Percentiles rank a stretch among this genome's conserved stretches.
These are phyloP conservation scores for Ensete glaucum DNA, from an alignment of 176 grass and related monocot genomes.

Conservation along the genomic window DNA sequence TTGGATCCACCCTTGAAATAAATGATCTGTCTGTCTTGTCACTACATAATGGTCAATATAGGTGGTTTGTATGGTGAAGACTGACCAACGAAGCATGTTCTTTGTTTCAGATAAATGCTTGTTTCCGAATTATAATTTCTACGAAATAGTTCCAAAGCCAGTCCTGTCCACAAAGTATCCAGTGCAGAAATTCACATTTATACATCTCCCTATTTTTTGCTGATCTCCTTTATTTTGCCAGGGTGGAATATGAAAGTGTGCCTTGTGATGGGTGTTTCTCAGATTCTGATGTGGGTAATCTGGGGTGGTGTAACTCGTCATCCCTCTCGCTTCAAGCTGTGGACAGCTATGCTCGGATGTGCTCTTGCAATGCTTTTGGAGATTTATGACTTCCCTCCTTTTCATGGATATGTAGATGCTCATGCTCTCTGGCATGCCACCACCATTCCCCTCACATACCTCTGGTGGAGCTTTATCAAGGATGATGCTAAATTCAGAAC, in stretches of 20 bases:
- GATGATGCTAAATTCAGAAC: slow-evolving; percentile 34
- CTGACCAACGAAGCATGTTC: neutral
- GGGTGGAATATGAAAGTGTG: slow-evolving; percentile 99
- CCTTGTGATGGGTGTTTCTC: slow-evolving; percentile 54
- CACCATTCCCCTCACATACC: slow-evolving; percentile 36
- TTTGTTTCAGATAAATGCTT: neutral
- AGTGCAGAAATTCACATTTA: neutral
- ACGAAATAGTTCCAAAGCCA: neutral
- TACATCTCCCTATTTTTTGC: neutral
- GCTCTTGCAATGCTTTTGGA: slow-evolving; percentile 72
- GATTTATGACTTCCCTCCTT: slow-evolving; percentile 68
- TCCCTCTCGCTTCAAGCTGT: slow-evolving; percentile 65
- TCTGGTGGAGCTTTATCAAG: slow-evolving; percentile 48
- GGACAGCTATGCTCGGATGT: slow-evolving; percentile 46
- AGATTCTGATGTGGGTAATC: slow-evolving; percentile 73
- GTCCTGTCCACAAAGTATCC: neutral
- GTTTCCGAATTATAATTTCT: too few relatives aligned
- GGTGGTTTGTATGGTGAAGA: neutral
- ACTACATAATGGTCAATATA: neutral
- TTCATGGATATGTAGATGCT: slow-evolving; percentile 66
- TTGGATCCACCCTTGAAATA: too few relatives aligned
- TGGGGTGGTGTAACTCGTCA: slow-evolving; percentile 58
- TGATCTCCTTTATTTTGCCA: slow-evolving; percentile 17
- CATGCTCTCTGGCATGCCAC: slow-evolving; percentile 45
- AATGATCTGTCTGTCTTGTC: neutral